Conservation (phyloP, 2,329 filamentous ascomycete genomes). For the Pestalotiopsis sp. region DNA sequence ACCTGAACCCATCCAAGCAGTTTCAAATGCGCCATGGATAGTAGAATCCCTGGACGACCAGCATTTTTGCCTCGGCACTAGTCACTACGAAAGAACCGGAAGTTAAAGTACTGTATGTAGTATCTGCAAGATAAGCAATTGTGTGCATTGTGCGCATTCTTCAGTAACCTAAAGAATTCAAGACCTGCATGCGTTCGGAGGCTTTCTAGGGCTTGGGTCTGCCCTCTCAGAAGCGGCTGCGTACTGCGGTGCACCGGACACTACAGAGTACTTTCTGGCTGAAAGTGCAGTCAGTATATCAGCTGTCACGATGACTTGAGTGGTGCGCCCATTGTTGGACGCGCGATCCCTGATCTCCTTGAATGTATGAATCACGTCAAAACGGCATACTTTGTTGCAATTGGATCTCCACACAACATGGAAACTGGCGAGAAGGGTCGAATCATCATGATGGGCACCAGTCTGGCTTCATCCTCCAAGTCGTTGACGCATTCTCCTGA, state of each 20-base stretch:
- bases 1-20: no score
- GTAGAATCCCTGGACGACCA: no score
- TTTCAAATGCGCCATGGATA: no score
- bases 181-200: not conserved
- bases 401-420: not conserved
- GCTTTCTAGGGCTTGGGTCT: not conserved
- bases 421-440: not conserved
- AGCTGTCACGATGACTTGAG: not conserved
- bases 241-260: not conserved
- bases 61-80: not conserved
- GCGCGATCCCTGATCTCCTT: not conserved
- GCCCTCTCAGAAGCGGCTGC: not conserved
- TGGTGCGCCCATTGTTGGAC: not conserved
- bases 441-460: not conserved
- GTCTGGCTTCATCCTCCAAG: not conserved
- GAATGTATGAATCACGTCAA: not conserved
- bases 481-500: not conserved
- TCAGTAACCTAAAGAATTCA: not conserved
- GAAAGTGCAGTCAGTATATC: not conserved
- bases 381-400: not conserved
- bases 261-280: not conserved
- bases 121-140: not conserved
- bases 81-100: not conserved
- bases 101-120: not conserved
- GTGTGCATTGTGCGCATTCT: not conserved